These are phyloP conservation scores for Pseudonitzschia multiseries DNA, from an alignment of 108 stramenopile genomes.

Conservation along the genomic window DNA sequence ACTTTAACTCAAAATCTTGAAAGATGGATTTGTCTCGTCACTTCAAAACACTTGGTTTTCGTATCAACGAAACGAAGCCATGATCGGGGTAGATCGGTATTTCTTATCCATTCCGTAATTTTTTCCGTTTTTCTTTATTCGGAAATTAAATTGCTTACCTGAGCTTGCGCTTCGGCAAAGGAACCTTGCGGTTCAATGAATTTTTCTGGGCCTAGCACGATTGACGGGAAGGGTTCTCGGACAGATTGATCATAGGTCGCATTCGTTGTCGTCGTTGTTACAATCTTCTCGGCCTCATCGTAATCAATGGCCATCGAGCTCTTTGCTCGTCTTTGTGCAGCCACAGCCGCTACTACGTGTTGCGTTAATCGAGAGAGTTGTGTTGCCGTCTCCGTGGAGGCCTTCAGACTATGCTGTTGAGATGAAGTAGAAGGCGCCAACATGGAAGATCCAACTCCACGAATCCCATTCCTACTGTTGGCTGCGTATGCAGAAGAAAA, in stretches of 20 bases:
- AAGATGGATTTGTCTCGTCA: neutral
- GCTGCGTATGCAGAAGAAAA: neutral
- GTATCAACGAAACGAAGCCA: no score
- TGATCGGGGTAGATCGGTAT: no score
- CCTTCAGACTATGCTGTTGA: neutral
- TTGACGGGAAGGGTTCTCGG: constrained; percentile 61
- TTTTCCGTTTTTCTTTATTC: neutral
- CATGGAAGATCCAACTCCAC: neutral
- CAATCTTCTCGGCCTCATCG: neutral
- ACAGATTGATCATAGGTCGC: constrained; percentile 47
- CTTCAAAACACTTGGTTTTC: neutral
- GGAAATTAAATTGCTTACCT: constrained; percentile 27
- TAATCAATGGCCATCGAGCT: neutral
- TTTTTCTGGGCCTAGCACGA: constrained; percentile 62
- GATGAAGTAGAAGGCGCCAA: neutral
- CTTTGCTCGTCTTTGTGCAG: constrained; percentile 10
- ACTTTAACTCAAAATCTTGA: neutral
- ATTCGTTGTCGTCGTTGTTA: constrained; percentile 18
- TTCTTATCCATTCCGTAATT: no score
- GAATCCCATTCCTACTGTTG: neutral
- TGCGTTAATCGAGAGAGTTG: neutral
- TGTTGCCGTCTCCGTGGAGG: neutral
- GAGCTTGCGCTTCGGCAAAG: constrained; percentile 87
- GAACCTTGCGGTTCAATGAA: constrained; percentile 63
- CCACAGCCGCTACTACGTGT: neutral